Evolutionary conservation across 192 early-diverging fungal species (phyloP), one percentile per base, ranked within the genome.

Genomic region (Podila epicladia): DNA sequence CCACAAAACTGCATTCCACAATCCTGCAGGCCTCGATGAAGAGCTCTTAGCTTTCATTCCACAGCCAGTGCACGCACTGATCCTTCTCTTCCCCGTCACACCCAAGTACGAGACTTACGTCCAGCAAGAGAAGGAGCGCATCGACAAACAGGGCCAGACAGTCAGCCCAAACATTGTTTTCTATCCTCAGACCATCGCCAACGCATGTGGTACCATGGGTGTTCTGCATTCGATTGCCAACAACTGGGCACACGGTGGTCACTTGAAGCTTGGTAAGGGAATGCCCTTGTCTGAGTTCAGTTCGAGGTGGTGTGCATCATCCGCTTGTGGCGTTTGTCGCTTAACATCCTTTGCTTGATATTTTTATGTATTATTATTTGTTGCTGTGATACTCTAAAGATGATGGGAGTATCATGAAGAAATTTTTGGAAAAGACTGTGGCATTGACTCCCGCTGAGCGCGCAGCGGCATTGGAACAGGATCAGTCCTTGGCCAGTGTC

Each of bases 161-260:
- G 85, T 88, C 67, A 85, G 84, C 33, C 82, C 85, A 17, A 80
- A 93, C 19, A 65, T 96, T 13, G 90, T 93, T 55, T 98, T 93
- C 72, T 92, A 93, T 72, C 88, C 88, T 20, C 96, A 97, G 83
- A 97, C 96, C 3, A 98, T 97, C 55, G 67, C 85, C 48, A 98
- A 97, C 65, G 95, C 96, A 5, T 98, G 98, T 74, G 98, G 98
- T 17, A 98, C 96, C 8, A 98, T 98, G 84, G 97, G 92, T 4
- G 83, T 99, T 9, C 74, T 99, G 58, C 98, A 99, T 73, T 89
- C 97, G 0, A 80, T 99, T 12, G 91, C 88, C 49, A 98, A 95
- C 84, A 92, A 88, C 65, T 82, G 78, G 63, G 89, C 77, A 24
- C 67, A 80, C 51, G 77, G 77, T 4, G 93, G 45, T 63, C 45